Evolutionary conservation across 2,329 filamentous ascomycete genomes (phyloP), one percentile per base, ranked within the genome.

Genomic region (Apiospora kogelbergensis): DNA sequence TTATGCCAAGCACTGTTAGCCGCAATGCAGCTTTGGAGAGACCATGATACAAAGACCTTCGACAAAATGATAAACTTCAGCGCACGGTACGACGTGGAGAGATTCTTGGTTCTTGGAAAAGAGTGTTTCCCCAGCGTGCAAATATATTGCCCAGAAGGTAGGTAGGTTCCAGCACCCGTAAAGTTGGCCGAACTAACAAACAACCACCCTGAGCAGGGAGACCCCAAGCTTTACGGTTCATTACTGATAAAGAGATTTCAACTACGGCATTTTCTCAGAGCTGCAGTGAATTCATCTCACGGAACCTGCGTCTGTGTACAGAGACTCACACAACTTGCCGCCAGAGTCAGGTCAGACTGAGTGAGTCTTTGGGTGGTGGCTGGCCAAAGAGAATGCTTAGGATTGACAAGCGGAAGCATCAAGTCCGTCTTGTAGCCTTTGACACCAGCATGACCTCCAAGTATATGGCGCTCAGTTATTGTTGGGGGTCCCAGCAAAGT

Each of bases 381-480:
- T 64, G 65, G 26, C 68, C 64, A 13, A 67, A 41, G 68, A 26
- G 68, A 46, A 65, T 69, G 6, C 33, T 69, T 17, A 26, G 57
- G 26, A 69, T 69, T 20, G 37, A 69, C 24, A 46, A 26, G 15
- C 20, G 3, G 13, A 57, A 6, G 13, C 15, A 20, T 22, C 30
- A 45, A 15, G 45, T 70, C 24, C 22, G 33, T 17, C 44, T 70
- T 1, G 48, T 68, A 1, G 6, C 24, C n/a, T 68, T 70, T n/a
- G 2, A 57, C 17, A 26, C 45, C 11, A 45, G 41, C 7, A 68
- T 68, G 42, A 41, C 46, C 15, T 40, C 26, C 15, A 65, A 48
- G 24, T 70, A 70, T 33, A 66, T 48, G n/a, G 68, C 68, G 10
- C 22, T 70, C n/a, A 70, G 68, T 22, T 70, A 68, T 30, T 70